Evolutionary conservation across 805 yeast genomes (phyloP).

Genomic region (Starmerella lactis-condensi): DNA sequence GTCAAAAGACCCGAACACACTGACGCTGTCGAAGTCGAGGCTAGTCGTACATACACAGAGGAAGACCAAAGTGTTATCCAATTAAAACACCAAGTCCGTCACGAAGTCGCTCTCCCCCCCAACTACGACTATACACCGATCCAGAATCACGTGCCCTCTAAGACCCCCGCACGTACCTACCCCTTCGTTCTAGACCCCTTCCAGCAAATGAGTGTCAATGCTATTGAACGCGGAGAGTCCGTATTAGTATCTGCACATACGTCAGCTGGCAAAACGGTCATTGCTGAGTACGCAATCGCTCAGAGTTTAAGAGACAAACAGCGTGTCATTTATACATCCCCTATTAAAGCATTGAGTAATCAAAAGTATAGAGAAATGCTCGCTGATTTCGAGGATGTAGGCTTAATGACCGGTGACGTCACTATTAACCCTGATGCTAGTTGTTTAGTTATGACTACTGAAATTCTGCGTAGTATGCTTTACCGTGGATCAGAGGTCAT

Average conservation of each 20-base stretch:
- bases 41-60: conserved; percentile 12
- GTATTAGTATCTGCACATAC: conserved; percentile 96
- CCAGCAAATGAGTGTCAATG: conserved; percentile 90
- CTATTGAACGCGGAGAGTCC: conserved; percentile 85
- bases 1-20: conserved; percentile 13
- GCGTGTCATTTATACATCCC: conserved; percentile 87
- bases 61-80: conserved; percentile 28
- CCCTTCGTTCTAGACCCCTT: conserved; percentile 92
- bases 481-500: conserved; percentile 94
- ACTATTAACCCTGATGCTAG: conserved; percentile 97
- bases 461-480: conserved; percentile 88
- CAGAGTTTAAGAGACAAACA: conserved; percentile 82
- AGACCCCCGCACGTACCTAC: conserved; percentile 65
- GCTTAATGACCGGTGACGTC: conserved; percentile 97
- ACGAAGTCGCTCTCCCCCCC: conserved; percentile 92
- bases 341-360: conserved; percentile 84
- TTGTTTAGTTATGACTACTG: conserved; percentile 97
- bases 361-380: conserved; percentile 83
- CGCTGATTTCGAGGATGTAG: conserved; percentile 92
- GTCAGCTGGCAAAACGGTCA: conserved; percentile 93
- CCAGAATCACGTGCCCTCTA: conserved; percentile 56
- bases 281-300: conserved; percentile 92
- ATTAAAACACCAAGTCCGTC: conserved; percentile 84
- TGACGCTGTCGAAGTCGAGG: conserved; percentile 16
- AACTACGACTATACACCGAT: conserved; percentile 76